Evolutionary conservation across 176 grass and related monocot species (phyloP), one percentile per base, ranked within the genome.

Genomic region (Elymus sibiricus): DNA sequence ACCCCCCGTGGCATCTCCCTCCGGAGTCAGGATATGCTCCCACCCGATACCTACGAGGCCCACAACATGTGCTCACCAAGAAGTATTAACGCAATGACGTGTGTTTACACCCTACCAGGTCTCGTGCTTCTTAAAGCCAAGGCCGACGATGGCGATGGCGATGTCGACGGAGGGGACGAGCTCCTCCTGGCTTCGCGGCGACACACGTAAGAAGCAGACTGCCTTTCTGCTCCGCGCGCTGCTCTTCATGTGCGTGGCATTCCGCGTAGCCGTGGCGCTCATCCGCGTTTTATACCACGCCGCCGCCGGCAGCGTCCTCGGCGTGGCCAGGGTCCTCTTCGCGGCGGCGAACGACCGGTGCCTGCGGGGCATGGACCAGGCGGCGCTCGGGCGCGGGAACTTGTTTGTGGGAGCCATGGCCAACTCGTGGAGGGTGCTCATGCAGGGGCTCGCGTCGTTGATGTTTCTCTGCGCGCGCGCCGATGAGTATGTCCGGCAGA

Each of bases 401-500:
- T 0, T 83, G 6, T 0, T 92, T 11, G 79, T 17, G 4, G 86
- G 29, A 2, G 85, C 77, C 81, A 87, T 90, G 90, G 86, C 70
- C 51, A 73, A 79, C 29, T 89, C 88, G 6, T 93, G 93, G 91
- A 87, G 86, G 49, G 1, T 91, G 25, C 81, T 89, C 27, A 11
- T 90, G 44, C 90, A 95, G 43, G 93, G 88, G 3, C 35, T 89
- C 70, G 78, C 82, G 31, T 89, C 91, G 49, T 29, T 93, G 6
- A 0, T 89, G 56, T 83, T 89, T 29, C 25, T 95, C 32, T 89
- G 61, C 12, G 40, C 22, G 5, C 67, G 11, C 26, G 77, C 69
- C 17, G 90, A 75, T 0, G 95, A 90, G 69, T 93, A 88, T 4
- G 82, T 80, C 22, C 91, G 95, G 37, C 91, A 83, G 64, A 83